Conservation (phyloP, 441 rosid species). For the Croton laevigatus region DNA sequence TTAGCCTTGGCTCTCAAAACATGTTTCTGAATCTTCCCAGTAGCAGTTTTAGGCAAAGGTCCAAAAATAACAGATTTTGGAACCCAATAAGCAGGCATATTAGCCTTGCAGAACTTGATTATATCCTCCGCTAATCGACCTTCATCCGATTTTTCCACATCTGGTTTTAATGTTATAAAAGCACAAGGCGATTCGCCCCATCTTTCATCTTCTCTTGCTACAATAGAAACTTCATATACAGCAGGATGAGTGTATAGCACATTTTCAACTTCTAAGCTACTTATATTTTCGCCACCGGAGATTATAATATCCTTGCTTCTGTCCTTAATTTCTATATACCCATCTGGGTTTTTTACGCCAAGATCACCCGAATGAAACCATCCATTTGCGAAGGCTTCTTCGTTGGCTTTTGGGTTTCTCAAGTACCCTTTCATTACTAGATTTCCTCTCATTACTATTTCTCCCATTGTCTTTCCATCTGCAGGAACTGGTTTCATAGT, state of each 20-base stretch:
- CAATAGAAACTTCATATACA: constrained; percentile 77
- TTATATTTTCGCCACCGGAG: constrained; percentile 91
- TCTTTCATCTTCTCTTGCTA: constrained; percentile 73
- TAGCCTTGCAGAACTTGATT: constrained; percentile 52
- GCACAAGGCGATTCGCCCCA: constrained; percentile 96
- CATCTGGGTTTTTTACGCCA: constrained; percentile 83
- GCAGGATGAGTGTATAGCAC: constrained; percentile 63
- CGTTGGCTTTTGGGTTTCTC: constrained; percentile 72
- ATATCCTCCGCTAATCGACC: constrained; percentile 48
- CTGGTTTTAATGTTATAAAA: constrained; percentile 61
- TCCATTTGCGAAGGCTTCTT: constrained; percentile 73
- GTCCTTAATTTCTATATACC: constrained; percentile 83
- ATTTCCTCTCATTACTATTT: constrained; percentile 75
- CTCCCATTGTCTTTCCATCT: constrained; percentile 77
- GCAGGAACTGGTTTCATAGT: constrained; percentile 67
- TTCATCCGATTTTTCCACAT: constrained; percentile 36
- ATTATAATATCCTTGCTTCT: constrained; percentile 84
- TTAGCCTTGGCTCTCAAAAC: constrained; percentile 65
- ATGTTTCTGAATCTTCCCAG: constrained; percentile 88
- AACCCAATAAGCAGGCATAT: constrained; percentile 82
- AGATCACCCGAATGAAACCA: constrained; percentile 93
- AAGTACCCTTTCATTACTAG: constrained; percentile 84
- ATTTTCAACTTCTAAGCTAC: constrained; percentile 82
- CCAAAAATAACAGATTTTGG: constrained; percentile 77
- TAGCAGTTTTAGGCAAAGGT: constrained; percentile 78